Evolutionary conservation across 768 basidiomycete species (phyloP), one percentile per base, ranked within the genome.

Genomic region (Mycena alexandri): DNA sequence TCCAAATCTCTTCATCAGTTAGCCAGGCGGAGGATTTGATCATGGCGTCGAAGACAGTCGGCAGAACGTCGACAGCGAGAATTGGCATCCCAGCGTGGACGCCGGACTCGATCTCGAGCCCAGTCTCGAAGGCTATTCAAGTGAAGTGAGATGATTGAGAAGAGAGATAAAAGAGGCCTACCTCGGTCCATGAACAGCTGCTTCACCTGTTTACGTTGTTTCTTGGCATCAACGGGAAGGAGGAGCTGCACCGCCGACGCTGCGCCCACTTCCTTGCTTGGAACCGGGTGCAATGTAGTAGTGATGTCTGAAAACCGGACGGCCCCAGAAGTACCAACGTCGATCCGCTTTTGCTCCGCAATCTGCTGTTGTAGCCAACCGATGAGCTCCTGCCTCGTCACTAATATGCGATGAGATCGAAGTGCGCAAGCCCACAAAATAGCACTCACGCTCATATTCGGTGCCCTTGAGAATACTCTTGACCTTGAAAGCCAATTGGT

Each of bases 401-500:
- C 80, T 82, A 34, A 5, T 36, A 22, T 36, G 6, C 17, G 10
- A 42, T 74, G 47, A 71, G 70, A 14, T 65, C 33, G n/a, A 9
- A 43, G 25, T 14, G 2, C 52, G 61, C 22, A 11, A 36, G 9
- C 10, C 38, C 22, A 33, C 11, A n/a, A 33, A 52, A 9, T 12
- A 36, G 3, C 14, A 74, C 87, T 65, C 68, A 92, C 93, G 79
- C 75, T 93, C 93, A 56, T 87, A 84, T 75, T 94, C 93, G 0
- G 89, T 90, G 24, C 91, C 90, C 75, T 88, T 91, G 55, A 95
- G 82, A 24, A 95, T 89, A 71, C 91, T 94, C 81, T 93, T 94
- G 52, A 94, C 88, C 73, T 90, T 93, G 85, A 92, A 94, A 0
- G 89, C 89, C 11, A 87, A 77, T 60, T 90, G 87, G 67, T 91